Base-by-base conservation (phyloP, 164 flowering plant genomes). In the Buxus sempervirens region DNA sequence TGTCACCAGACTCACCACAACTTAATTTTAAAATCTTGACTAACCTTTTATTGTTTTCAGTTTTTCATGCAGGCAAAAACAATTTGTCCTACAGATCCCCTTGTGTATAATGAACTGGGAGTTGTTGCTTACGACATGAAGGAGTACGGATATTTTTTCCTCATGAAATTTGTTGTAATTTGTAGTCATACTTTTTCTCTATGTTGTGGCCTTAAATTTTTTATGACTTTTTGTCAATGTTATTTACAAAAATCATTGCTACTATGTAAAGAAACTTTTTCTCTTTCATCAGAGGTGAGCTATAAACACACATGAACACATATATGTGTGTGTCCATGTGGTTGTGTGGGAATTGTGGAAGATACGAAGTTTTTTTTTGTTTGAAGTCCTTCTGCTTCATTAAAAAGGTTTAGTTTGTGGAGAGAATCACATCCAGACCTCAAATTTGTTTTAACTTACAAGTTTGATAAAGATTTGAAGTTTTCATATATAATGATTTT, bases 51-150 rank as follows among this genome's bases (percentile, higher is more conserved):
- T 27, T 64, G 58, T 75, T 32, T 32, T 65, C 85, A 96, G 99
- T 96, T 96, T 82, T 85, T 93, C 73, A 70, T 88, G 90, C 99
- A 93, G 95, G 96, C 99, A 28, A 85, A 91, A 73, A 23, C 80
- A 45, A 82, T 93, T 68, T 96, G 99, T 72, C 89, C 91, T 45
- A 84, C 95, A 10, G 99, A 93, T 79, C 99, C 99, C 27, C 91
- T 88, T 71, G 97, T 96, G 54, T 91, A 80, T 67, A 96, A 93
- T 82, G 99, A 96, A 78, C 93, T 96, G 70, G 98, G 99, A 64
- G 97, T 91, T 73, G 98, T 93, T 70, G 88, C 98, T 24, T 91
- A 90, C 83, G 83, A 88, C 75, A 83, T 87, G 87, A 96, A 96
- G 72, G 97, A 91, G 99, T 95, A 85, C 83, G 92, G 66, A 58